Evolutionary conservation across 768 basidiomycete species (phyloP), one percentile per base, ranked within the genome.

Genomic region (Mrakia frigida): DNA sequence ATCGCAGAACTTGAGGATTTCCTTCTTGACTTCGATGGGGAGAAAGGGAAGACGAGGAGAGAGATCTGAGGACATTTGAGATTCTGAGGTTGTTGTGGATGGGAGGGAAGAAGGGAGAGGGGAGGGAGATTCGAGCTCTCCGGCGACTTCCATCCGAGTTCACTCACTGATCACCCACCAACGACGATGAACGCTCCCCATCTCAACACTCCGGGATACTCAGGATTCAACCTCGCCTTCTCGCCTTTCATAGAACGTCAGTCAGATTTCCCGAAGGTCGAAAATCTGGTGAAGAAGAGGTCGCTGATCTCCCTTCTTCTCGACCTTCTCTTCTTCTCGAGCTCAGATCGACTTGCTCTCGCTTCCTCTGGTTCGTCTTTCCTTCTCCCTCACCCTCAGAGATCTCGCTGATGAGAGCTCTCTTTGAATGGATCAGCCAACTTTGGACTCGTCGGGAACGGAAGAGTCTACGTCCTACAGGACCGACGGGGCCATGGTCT

Each of bases 381-480:
- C 41, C 18, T 13, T n/a, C 71, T 63, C n/a, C 4, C 28, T 41
- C 33, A 33, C n/a, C 16, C 65, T 52, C 1, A 2, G 6, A 25
- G 46, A 14, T 21, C 18, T 21, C 35, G 23, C 33, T 33, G 33
- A 39, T 25, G 1, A 14, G 3, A 7, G 0, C 3, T 39, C 28
- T 18, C 16, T 21, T 77, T 43, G 79, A 50, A 4, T 3, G 18
- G 39, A 6, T 92, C 93, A 0, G 92, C 94, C 37, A 96, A 98
- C 84, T 98, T 93, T 83, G 96, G 96, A 3, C 87, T 98, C 6
- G 92, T 98, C 43, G 96, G 96, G 35, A 98, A 97, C 83, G 96
- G 96, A 0, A 87, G 95, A n/a, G 82, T 98, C 60, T 91, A 82
- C 76, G 50, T 84, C 35, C 53, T 83, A 18, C 35, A 25, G 6